These are phyloP conservation scores for Candida pseudoglaebosa DNA, from an alignment of 805 yeast species.

Conservation along the genomic window DNA sequence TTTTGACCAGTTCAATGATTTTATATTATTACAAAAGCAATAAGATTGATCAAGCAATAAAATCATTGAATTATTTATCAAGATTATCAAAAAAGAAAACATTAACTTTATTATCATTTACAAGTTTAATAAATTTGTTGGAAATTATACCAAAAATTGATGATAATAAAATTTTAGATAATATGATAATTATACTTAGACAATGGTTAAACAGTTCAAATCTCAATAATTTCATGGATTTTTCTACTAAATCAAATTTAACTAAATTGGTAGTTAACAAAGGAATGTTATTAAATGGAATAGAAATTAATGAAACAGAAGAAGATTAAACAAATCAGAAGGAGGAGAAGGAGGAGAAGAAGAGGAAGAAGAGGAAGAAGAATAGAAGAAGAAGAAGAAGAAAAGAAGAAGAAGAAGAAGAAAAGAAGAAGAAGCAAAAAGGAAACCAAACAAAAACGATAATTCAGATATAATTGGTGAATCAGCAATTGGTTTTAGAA, in stretches of 20 bases:
- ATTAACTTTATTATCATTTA: slow-evolving; percentile 30
- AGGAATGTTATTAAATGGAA: slow-evolving; percentile 30
- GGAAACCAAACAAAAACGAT: too few species aligned
- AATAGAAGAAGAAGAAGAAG: too few species aligned
- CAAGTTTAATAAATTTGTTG: slow-evolving; percentile 24
- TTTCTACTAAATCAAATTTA: slow-evolving; percentile 22
- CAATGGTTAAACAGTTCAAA: slow-evolving; percentile 28
- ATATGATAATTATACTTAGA: slow-evolving; percentile 20
- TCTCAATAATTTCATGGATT: slow-evolving; percentile 16
- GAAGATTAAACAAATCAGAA: slow-evolving; percentile 4
- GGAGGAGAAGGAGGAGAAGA: too few species aligned
- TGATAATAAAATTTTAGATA: slow-evolving; percentile 23
- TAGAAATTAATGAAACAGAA: slow-evolving; percentile 10
- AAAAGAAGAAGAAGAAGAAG: too few species aligned
- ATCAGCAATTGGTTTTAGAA: too few species aligned
- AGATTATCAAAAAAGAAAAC: slow-evolving; percentile 8
- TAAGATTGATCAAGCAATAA: slow-evolving; percentile 15
- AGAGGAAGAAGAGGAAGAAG: too few species aligned
- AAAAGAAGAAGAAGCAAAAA: too few species aligned
- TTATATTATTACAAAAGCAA: slow-evolving; percentile 17
- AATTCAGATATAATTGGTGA: too few species aligned
- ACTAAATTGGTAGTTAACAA: slow-evolving; percentile 28
- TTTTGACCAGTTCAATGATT: slow-evolving; percentile 24
- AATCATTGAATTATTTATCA: slow-evolving; percentile 23
- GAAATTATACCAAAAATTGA: slow-evolving; percentile 16